phyloP scores from a whole-genome alignment of 176 grass and related monocot genomes.

The Triticum monococcum region DNA sequence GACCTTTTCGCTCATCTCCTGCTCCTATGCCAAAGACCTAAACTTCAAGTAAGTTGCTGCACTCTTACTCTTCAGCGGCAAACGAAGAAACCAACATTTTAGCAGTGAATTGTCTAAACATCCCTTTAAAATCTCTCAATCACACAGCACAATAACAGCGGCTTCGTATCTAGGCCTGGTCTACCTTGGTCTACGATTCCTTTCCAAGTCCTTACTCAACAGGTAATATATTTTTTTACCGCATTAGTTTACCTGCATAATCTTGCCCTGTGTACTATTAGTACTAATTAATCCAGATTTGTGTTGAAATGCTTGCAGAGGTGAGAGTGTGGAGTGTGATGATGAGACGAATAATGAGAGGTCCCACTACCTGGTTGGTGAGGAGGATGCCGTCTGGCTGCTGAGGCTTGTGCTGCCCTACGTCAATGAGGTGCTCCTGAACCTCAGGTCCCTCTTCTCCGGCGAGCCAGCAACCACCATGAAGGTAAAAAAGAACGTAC shows the following conservation, averaged over 20 bases:
- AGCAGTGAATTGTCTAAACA: not conserved
- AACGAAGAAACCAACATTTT: not conserved
- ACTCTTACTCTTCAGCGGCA: not conserved
- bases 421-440: conserved; percentile 84
- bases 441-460: conserved; percentile 70
- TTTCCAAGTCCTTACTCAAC: conserved; percentile 72
- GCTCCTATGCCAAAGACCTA: conserved; percentile 81
- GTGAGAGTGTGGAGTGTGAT: conserved; percentile 48
- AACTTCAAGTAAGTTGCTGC: conserved; percentile 69
- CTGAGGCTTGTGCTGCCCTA: conserved; percentile 77
- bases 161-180: conserved; percentile 79
- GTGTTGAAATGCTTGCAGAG: conserved; percentile 37
- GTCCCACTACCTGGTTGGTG: conserved; percentile 63
- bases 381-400: conserved; percentile 96
- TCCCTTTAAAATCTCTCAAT: not conserved
- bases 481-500: conserved; percentile 55
- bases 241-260: not conserved
- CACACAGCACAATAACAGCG: conserved; percentile 70
- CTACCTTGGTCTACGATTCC: conserved; percentile 79
- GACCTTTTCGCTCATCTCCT: conserved; percentile 83
- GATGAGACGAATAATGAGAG: conserved; percentile 34
- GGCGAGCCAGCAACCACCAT: conserved; percentile 89
- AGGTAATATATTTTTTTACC: conserved; percentile 53
- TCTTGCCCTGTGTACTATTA: too few relatives aligned
- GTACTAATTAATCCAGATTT: not conserved